Evolutionary conservation across 2,329 filamentous ascomycete species (phyloP).

Genomic region (Leptosphaerulina australis): DNA sequence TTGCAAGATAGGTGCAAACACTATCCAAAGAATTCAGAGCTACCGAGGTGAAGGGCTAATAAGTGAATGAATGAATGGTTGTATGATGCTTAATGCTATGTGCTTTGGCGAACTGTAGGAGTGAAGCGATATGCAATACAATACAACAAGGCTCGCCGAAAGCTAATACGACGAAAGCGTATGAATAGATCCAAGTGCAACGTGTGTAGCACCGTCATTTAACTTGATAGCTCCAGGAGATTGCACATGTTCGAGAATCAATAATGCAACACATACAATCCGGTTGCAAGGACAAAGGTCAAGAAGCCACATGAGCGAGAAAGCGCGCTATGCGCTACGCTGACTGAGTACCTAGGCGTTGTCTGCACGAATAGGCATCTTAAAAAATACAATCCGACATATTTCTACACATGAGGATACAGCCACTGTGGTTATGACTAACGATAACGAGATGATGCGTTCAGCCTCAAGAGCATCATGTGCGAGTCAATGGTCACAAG

Average conservation of each 20-base stretch:
- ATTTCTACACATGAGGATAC: too few species aligned
- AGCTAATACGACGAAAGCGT: too few species aligned
- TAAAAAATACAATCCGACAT: too few species aligned
- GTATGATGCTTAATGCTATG: too few species aligned
- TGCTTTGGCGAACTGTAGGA: too few species aligned
- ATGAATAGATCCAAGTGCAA: too few species aligned
- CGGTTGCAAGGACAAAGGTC: not conserved
- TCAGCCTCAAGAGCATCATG: conserved; percentile 7
- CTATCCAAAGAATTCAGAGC: not conserved
- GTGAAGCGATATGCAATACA: too few species aligned
- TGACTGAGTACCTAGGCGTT: not conserved
- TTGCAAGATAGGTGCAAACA: not conserved
- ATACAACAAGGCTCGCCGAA: too few species aligned
- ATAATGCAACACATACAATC: not conserved
- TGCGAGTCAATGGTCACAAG: conserved; percentile 8
- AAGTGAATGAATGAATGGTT: not conserved
- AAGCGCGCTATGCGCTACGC: conserved; percentile 11
- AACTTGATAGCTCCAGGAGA: too few species aligned
- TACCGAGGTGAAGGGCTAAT: not conserved
- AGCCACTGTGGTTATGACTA: not conserved
- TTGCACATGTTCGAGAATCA: not conserved
- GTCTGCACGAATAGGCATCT: conserved; percentile 1
- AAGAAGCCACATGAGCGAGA: conserved; percentile 10
- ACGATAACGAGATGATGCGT: not conserved
- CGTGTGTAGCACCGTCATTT: too few species aligned